Evolutionary conservation across 2,329 filamentous ascomycete species (phyloP).

Genomic region (Paecilomyces niveus): DNA sequence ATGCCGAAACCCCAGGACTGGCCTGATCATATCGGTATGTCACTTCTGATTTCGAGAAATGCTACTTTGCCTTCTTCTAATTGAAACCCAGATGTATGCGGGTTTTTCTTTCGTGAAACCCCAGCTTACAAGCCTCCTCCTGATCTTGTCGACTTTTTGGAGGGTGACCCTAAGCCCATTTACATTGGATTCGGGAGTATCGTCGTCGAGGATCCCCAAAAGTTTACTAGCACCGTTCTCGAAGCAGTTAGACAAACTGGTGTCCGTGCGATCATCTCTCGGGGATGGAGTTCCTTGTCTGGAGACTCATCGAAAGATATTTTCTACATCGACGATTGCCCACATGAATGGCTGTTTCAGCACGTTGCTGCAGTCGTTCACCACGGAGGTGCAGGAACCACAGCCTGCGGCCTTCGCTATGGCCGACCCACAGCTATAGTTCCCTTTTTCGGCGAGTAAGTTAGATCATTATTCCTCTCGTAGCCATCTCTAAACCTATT

Average conservation of each 20-base stretch:
- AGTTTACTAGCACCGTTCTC: slow-evolving; percentile 40
- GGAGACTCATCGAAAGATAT: slow-evolving; percentile 30
- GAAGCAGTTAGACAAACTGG: slow-evolving; percentile 41
- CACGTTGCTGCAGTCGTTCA: slow-evolving; percentile 50
- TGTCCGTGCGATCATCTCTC: slow-evolving; percentile 47
- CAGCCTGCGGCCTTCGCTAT: slow-evolving; percentile 47
- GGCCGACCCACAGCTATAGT: slow-evolving; percentile 49
- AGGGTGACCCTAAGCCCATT: slow-evolving; percentile 41
- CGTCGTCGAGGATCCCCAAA: slow-evolving; percentile 44
- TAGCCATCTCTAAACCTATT: not conserved
- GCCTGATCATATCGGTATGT: slow-evolving; percentile 11
- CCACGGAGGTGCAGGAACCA: slow-evolving; percentile 54
- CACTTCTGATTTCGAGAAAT: not conserved
- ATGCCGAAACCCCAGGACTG: slow-evolving; percentile 35
- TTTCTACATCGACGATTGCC: slow-evolving; percentile 48
- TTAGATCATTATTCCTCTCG: not conserved
- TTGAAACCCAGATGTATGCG: slow-evolving; percentile 27
- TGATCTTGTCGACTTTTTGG: slow-evolving; percentile 39
- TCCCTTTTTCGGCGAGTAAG: slow-evolving; percentile 46
- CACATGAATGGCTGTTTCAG: slow-evolving; percentile 54
- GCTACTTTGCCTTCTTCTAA: no score
- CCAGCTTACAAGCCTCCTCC: slow-evolving; percentile 29
- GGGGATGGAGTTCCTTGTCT: slow-evolving; percentile 47
- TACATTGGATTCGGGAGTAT: slow-evolving; percentile 55
- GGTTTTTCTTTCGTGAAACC: slow-evolving; percentile 38